Percentiles rank a stretch among this genome's conserved stretches.
Conservation (phyloP, 768 basidiomycete species). For the Boletus eberwhitei region DNA sequence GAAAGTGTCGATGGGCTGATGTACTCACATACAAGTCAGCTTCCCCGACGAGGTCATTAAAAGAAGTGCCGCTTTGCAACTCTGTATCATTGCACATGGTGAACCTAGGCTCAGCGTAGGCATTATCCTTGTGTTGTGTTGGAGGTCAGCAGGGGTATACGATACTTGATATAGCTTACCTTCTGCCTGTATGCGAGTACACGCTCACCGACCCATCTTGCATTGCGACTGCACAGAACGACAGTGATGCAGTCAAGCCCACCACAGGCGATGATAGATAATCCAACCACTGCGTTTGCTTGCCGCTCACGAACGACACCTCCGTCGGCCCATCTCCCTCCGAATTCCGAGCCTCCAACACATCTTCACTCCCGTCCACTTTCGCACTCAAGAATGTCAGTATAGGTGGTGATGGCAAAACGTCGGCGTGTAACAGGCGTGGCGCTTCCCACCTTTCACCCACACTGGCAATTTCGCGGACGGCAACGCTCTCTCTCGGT, state of each 20-base stretch:
- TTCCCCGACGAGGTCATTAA: conserved; percentile 70
- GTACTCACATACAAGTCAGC: conserved; percentile 69
- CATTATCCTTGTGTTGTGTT: conserved; percentile 55
- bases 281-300: conserved; percentile 85
- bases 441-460: conserved; percentile 15
- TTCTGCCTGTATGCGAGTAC: conserved; percentile 80
- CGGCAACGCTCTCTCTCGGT: conserved; percentile 44
- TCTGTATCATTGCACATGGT: conserved; percentile 66
- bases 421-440: conserved; percentile 21
- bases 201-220: conserved; percentile 79
- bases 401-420: conserved; percentile 49
- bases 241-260: conserved; percentile 55
- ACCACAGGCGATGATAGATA: conserved; percentile 77
- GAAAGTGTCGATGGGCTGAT: not conserved
- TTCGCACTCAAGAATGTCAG: conserved; percentile 56
- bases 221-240: conserved; percentile 73
- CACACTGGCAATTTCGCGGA: conserved; percentile 50
- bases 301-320: conserved; percentile 58
- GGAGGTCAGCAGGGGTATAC: not conserved
- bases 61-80: conserved; percentile 60
- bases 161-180: conserved; percentile 44
- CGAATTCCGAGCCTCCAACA: conserved; percentile 77
- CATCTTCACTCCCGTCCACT: conserved; percentile 63
- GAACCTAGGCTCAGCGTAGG: conserved; percentile 72
- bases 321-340: conserved; percentile 65